These are phyloP conservation scores for Ceratocystis variospora DNA, from an alignment of 2,329 filamentous ascomycete species.

Conservation along the genomic window DNA sequence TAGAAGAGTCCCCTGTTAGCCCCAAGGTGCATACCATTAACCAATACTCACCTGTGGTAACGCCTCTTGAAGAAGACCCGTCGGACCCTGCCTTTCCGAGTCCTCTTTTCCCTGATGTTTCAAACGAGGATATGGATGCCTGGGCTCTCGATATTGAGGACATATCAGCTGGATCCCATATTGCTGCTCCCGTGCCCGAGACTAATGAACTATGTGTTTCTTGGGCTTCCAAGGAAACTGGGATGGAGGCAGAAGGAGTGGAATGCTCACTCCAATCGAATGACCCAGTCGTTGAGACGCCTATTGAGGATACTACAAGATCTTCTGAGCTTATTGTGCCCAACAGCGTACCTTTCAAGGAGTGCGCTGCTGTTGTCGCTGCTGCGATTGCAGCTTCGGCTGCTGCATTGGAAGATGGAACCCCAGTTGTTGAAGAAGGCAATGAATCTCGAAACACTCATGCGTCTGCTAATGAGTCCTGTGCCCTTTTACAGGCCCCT, in stretches of 20 bases:
- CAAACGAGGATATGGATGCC: constrained; percentile 14
- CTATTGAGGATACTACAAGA: constrained; percentile 3
- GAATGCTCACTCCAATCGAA: background rate
- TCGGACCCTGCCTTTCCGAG: background rate
- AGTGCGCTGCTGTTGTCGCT: background rate
- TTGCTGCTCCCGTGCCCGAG: background rate
- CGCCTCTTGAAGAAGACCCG: background rate
- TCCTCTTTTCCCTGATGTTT: constrained; percentile 12
- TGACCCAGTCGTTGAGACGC: background rate
- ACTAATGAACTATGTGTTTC: background rate
- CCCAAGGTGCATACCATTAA: background rate
- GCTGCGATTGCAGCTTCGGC: background rate
- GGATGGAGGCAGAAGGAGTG: background rate
- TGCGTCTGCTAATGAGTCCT: background rate
- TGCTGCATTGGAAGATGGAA: background rate
- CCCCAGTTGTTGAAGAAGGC: background rate
- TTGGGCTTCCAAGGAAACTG: background rate
- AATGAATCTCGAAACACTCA: constrained; percentile 8
- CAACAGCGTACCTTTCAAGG: background rate
- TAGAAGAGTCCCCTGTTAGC: background rate
- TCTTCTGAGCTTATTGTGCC: background rate
- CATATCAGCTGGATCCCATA: background rate
- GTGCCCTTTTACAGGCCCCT: background rate
- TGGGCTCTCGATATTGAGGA: constrained; percentile 10
- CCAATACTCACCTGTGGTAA: background rate